A percentile compares a stretch with the other conserved stretches of the same genome.
phyloP scores from a whole-genome alignment of 768 basidiomycete species.

The Leccinum imitatum region DNA sequence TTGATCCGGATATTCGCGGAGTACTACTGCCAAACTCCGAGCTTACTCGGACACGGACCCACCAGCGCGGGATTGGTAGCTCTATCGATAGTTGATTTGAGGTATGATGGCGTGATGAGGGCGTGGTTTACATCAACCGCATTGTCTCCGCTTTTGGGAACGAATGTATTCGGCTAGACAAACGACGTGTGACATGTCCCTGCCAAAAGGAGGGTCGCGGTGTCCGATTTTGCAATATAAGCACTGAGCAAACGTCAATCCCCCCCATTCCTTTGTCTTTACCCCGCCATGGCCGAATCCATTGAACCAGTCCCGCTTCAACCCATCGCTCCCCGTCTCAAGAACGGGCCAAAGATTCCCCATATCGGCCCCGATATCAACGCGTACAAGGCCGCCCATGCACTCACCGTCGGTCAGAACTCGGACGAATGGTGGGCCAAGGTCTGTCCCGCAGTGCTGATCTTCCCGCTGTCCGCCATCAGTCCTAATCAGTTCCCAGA shows the following conservation, averaged over 20 bases:
- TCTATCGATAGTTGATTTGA: background rate
- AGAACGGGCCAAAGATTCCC: constrained; percentile 59
- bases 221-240: constrained; percentile 18
- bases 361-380: constrained; percentile 79
- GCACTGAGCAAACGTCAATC: background rate
- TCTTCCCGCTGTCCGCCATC: background rate
- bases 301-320: constrained; percentile 43
- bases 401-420: constrained; percentile 68
- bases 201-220: constrained; percentile 17
- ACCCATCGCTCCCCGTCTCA: constrained; percentile 76
- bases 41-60: background rate
- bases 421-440: constrained; percentile 89
- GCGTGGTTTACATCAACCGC: constrained; percentile 15
- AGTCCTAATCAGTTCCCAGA: constrained; percentile 33
- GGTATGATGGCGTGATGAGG: background rate
- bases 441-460: constrained; percentile 37
- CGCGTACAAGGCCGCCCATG: constrained; percentile 70
- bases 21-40: background rate
- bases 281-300: constrained; percentile 41
- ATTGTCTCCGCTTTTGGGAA: constrained; percentile 20
- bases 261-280: background rate
- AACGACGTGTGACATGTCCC: constrained; percentile 16
- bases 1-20: background rate
- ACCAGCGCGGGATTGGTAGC: background rate
- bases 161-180: background rate